A percentile compares a stretch with the other conserved stretches of the same genome.
Conservation (phyloP, 192 early-diverging fungal species). For the Phlyctochytrium bullatum region DNA sequence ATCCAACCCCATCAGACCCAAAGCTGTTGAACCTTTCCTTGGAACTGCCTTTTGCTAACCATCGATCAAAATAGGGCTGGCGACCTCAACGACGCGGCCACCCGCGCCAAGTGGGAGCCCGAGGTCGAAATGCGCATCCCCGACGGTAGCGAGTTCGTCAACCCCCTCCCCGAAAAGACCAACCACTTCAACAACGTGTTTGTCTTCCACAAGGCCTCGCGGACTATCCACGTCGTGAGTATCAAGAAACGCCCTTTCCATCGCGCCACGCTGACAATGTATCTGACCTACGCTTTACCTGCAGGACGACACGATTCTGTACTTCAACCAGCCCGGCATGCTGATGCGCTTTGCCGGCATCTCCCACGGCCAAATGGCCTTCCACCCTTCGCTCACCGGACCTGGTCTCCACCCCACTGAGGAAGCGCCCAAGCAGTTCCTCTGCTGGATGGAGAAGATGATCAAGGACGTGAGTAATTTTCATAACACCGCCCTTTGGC, state of each 20-base stretch:
- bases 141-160: conserved; percentile 18
- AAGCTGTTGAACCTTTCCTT: not conserved
- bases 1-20: too few relatives aligned
- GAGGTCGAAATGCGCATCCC: conserved; percentile 19
- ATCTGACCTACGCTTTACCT: not conserved
- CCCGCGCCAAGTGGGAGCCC: conserved; percentile 4
- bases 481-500: too few relatives aligned
- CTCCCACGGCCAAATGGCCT: conserved; percentile 15
- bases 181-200: conserved; percentile 26
- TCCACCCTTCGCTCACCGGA: conserved; percentile 14
- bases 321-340: conserved; percentile 6
- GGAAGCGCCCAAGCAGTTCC: conserved; percentile 19
- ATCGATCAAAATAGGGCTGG: conserved; percentile 9
- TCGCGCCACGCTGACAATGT: too few relatives aligned
- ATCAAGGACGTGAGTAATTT: too few relatives aligned
- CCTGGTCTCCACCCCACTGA: not conserved
- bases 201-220: conserved; percentile 6
- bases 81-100: conserved; percentile 3
- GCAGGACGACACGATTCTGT: conserved; percentile 19
- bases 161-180: conserved; percentile 9
- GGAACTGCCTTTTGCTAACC: not conserved
- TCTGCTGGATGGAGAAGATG: conserved; percentile 12
- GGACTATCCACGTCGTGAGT: conserved; percentile 5
- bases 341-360: not conserved
- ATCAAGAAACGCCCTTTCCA: too few relatives aligned